Evolutionary conservation across 805 yeast genomes (phyloP).

Genomic region (Zygotorulaspora florentina): DNA sequence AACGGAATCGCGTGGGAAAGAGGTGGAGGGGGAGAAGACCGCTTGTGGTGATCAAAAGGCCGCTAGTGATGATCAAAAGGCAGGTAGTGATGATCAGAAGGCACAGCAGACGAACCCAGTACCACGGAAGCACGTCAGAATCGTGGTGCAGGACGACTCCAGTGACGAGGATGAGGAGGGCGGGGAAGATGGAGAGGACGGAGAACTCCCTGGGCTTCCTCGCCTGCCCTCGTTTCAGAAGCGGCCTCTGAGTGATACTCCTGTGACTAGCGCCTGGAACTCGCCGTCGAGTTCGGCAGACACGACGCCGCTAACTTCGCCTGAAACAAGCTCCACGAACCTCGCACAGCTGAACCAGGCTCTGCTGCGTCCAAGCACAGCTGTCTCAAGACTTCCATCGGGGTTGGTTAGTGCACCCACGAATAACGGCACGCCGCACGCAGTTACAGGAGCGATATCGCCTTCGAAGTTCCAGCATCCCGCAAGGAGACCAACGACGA

Average conservation of each 20-base stretch:
- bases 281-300: conserved; percentile 46
- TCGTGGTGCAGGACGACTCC: conserved; percentile 9
- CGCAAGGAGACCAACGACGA: conserved; percentile 66
- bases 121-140: conserved; percentile 16
- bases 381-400: neutral
- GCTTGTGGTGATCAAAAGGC: neutral
- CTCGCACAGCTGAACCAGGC: conserved; percentile 10
- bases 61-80: conserved; percentile 1
- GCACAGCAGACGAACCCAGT: neutral
- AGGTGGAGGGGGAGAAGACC: neutral
- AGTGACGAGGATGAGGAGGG: conserved; percentile 3
- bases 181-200: conserved; percentile 2
- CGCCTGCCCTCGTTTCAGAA: conserved; percentile 55
- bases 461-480: conserved; percentile 32
- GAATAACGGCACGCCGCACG: neutral
- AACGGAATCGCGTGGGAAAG: conserved; percentile 10
- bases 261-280: conserved; percentile 52
- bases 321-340: conserved; percentile 23
- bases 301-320: conserved; percentile 31
- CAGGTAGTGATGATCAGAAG: neutral
- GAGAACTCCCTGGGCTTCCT: conserved; percentile 1
- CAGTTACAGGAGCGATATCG: conserved; percentile 13
- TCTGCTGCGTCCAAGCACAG: neutral
- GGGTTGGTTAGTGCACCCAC: neutral
- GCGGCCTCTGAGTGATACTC: conserved; percentile 73